These are phyloP conservation scores for Metschnikowia continentalis DNA, from an alignment of 805 yeast genomes.

Conservation along the genomic window DNA sequence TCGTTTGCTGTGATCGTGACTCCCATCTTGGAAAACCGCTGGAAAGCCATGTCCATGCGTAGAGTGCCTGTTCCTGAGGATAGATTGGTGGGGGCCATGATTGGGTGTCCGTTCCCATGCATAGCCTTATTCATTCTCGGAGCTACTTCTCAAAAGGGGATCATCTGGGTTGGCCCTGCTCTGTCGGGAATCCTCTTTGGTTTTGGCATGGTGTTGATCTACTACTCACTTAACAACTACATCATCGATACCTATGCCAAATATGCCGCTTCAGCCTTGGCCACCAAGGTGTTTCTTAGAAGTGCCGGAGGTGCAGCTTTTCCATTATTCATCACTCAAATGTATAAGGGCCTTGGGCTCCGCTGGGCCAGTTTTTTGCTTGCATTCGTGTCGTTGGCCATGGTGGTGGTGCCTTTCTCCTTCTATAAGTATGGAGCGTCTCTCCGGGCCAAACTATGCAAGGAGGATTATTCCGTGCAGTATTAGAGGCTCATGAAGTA, in stretches of 20 bases:
- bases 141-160: conserved; percentile 66
- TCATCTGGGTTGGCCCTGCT: conserved; percentile 65
- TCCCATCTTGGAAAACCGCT: conserved; percentile 63
- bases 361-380: conserved; percentile 80
- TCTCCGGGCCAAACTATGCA: conserved; percentile 62
- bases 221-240: conserved; percentile 65
- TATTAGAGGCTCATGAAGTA: not conserved
- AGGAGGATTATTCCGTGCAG: conserved; percentile 49
- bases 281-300: conserved; percentile 76
- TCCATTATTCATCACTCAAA: conserved; percentile 76
- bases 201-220: conserved; percentile 57
- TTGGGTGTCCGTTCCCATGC: conserved; percentile 80
- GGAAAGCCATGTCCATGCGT: conserved; percentile 46
- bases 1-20: conserved; percentile 68
- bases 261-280: conserved; percentile 76
- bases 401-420: conserved; percentile 68
- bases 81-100: conserved; percentile 74
- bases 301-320: conserved; percentile 85
- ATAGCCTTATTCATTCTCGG: conserved; percentile 76
- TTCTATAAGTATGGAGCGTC: conserved; percentile 64
- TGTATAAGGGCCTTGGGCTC: conserved; percentile 69
- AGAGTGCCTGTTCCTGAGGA: conserved; percentile 76
- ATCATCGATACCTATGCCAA: conserved; percentile 87
- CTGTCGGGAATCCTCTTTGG: conserved; percentile 58
- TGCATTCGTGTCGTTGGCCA: conserved; percentile 73